phyloP scores from a whole-genome alignment of 139 green algal species.

The Chlamydomonas urium region DNA sequence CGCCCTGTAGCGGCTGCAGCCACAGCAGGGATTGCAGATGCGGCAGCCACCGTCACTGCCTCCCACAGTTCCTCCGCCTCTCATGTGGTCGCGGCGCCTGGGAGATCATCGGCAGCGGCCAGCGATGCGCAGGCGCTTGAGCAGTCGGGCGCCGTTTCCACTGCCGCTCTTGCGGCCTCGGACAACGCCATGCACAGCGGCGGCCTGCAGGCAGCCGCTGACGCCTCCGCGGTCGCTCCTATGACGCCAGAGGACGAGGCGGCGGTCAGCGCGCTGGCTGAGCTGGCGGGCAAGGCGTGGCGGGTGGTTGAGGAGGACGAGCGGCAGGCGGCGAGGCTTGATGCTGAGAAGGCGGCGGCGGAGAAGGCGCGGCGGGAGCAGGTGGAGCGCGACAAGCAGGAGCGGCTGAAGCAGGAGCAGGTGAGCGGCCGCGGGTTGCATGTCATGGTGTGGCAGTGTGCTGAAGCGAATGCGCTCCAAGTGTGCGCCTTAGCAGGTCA shows the following conservation, averaged over 20 bases:
- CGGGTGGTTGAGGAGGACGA: conserved; percentile 38
- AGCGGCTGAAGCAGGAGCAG: conserved; percentile 15
- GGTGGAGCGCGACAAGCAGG: conserved; percentile 27
- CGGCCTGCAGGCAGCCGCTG: background rate
- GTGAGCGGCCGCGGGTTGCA: too few relatives aligned
- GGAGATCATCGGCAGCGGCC: conserved; percentile 14
- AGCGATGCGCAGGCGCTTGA: background rate
- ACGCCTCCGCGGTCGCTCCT: background rate
- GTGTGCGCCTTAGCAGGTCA: conserved; percentile 15
- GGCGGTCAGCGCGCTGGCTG: conserved; percentile 24
- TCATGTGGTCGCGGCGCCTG: too few relatives aligned
- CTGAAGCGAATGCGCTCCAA: background rate
- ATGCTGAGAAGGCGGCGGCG: conserved; percentile 28
- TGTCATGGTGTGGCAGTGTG: conserved; percentile 20
- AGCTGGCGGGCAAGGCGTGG: conserved; percentile 31
- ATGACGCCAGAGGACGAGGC: too few relatives aligned
- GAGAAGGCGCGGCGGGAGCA: conserved; percentile 28
- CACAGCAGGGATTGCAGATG: too few relatives aligned
- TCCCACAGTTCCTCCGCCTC: too few relatives aligned
- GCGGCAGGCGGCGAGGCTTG: conserved; percentile 31
- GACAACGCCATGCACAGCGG: background rate
- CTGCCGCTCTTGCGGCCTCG: background rate
- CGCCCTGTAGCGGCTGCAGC: too few relatives aligned
- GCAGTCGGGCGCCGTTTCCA: background rate
- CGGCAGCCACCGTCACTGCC: too few relatives aligned